phyloP scores from a whole-genome alignment of 805 yeast species.

The Tetrapisispora arboricola region DNA sequence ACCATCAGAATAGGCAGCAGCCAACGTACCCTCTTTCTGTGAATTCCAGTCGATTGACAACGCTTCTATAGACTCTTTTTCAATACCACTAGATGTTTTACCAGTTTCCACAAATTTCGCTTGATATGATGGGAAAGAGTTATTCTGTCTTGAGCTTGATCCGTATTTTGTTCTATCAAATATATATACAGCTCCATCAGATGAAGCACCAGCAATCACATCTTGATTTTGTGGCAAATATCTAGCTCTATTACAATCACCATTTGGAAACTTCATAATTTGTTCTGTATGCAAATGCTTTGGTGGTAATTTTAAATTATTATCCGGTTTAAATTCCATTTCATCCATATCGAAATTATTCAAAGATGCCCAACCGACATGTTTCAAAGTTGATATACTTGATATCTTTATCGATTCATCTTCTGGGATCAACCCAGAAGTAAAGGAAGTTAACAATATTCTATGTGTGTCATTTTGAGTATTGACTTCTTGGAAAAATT shows the following conservation, averaged over 20 bases:
- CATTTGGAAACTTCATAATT: constrained; percentile 29
- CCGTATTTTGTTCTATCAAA: constrained; percentile 78
- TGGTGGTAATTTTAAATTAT: constrained; percentile 20
- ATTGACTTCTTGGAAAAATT: constrained; percentile 49
- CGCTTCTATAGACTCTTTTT: constrained; percentile 38
- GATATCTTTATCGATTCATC: constrained; percentile 26
- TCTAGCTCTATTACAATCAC: constrained; percentile 60
- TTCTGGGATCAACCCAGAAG: constrained; percentile 28
- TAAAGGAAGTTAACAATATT: constrained; percentile 25
- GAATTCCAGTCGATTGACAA: constrained; percentile 71
- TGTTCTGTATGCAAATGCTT: constrained; percentile 20
- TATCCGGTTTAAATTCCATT: constrained; percentile 30
- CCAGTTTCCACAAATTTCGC: constrained; percentile 7
- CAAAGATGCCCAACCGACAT: constrained; percentile 27
- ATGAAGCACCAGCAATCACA: constrained; percentile 59
- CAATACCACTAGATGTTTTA: constrained; percentile 8
- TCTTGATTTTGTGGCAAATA: constrained; percentile 85
- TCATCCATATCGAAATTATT: constrained; percentile 30
- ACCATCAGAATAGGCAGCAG: constrained; percentile 58
- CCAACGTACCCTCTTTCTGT: constrained; percentile 46
- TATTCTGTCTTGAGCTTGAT: constrained; percentile 30
- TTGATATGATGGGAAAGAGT: constrained; percentile 10
- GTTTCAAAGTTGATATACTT: constrained; percentile 23
- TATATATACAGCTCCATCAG: constrained; percentile 52
- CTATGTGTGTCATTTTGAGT: constrained; percentile 20